Percentiles rank a stretch among this genome's conserved stretches.
These are phyloP conservation scores for Xanthoconium stramineum DNA, from an alignment of 768 basidiomycete species.

Conservation along the genomic window DNA sequence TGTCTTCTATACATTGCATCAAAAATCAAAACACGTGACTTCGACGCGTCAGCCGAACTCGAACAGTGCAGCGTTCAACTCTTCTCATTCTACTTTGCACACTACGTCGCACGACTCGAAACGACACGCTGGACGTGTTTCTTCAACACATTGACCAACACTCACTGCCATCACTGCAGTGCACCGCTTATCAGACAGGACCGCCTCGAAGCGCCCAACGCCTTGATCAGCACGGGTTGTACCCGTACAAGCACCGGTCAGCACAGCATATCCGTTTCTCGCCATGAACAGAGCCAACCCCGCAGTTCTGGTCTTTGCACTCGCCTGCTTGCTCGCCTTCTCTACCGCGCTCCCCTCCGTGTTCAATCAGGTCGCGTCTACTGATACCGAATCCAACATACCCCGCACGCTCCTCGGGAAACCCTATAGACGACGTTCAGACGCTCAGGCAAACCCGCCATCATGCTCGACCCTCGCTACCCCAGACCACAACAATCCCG, in stretches of 20 bases:
- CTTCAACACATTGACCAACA: neutral
- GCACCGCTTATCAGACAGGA: neutral
- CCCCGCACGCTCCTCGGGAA: constrained; percentile 17
- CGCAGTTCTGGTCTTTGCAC: neutral
- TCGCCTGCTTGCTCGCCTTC: constrained; percentile 9
- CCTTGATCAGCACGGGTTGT: neutral
- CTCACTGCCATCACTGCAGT: neutral
- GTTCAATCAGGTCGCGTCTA: neutral
- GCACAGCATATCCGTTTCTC: neutral
- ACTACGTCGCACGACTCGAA: neutral
- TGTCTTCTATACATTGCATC: no score
- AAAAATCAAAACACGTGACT: constrained; percentile 20
- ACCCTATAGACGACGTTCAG: constrained; percentile 5
- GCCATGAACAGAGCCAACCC: constrained; percentile 3
- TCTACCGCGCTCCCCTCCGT: constrained; percentile 8
- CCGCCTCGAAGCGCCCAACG: neutral
- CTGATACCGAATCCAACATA: neutral
- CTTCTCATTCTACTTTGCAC: neutral
- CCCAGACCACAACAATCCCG: neutral
- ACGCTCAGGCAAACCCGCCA: neutral
- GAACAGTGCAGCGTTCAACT: neutral
- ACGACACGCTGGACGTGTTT: constrained; percentile 16
- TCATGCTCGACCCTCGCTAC: neutral
- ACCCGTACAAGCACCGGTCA: neutral
- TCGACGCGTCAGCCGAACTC: neutral